Conservation (phyloP, 2,329 filamentous ascomycete species). For the Clarireedia sp. region DNA sequence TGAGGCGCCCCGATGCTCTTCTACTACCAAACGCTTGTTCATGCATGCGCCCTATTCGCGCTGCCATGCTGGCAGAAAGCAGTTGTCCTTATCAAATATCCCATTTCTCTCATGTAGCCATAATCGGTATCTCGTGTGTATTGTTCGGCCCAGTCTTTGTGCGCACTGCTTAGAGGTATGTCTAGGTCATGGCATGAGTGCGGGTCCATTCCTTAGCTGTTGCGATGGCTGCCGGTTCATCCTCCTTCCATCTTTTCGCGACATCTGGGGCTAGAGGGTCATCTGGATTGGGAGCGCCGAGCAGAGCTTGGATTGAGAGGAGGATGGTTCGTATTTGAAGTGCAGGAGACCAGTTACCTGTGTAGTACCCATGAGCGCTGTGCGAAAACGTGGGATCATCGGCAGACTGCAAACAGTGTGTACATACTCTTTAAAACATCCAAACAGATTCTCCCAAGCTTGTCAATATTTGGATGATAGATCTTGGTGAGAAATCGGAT, state of each 20-base stretch:
- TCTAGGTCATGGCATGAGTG: conserved; percentile 30
- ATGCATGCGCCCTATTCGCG: not conserved
- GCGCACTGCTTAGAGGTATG: not conserved
- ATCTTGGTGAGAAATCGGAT: conserved; percentile 98
- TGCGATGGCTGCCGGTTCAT: conserved; percentile 84
- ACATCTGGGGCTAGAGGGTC: conserved; percentile 98
- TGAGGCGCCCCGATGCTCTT: not conserved
- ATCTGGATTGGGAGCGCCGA: conserved; percentile 94
- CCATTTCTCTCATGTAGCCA: conserved; percentile 3
- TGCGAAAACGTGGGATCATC: not conserved
- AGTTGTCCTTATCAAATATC: not conserved
- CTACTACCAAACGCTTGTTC: not conserved
- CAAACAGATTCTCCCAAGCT: conserved; percentile 90
- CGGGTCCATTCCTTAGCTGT: conserved; percentile 88
- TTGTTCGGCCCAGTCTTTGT: not conserved
- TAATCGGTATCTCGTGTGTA: not conserved
- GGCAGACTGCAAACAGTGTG: not conserved
- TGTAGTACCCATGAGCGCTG: conserved; percentile 14
- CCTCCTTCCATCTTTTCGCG: conserved; percentile 95
- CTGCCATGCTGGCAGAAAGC: not conserved
- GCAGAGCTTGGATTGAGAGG: conserved; percentile 93
- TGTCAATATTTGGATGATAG: conserved; percentile 98
- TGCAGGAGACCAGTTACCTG: conserved; percentile 97
- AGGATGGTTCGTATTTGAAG: conserved; percentile 97
- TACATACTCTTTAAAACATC: conserved; percentile 89